Conservation (phyloP, 306 rosid genomes). For the Sophora flavescens region DNA sequence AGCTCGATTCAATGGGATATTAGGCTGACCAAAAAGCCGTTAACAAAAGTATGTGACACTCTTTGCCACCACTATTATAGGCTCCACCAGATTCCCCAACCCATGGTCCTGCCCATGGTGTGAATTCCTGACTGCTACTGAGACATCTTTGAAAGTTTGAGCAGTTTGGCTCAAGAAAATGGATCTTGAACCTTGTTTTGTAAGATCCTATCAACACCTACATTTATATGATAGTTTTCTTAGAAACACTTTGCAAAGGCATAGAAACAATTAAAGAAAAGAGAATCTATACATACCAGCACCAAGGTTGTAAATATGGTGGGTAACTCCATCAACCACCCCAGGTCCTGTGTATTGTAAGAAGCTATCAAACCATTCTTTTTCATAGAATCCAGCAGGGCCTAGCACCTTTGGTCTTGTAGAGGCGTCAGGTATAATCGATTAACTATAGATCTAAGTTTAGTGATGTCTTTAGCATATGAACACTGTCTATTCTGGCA, state of each 20-base stretch:
- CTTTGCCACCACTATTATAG: conserved; percentile 75
- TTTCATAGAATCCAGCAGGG: conserved; percentile 69
- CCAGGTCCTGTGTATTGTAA: conserved; percentile 55
- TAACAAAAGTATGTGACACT: conserved; percentile 67
- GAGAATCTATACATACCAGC: conserved; percentile 52
- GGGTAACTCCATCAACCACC: conserved; percentile 63
- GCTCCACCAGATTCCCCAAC: conserved; percentile 87
- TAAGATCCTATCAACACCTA: conserved; percentile 64
- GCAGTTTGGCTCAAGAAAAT: conserved; percentile 52
- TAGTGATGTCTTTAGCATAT: conserved; percentile 66
- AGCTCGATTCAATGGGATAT: neutral
- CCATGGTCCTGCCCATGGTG: conserved; percentile 67
- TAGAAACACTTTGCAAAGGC: conserved; percentile 2
- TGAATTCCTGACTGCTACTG: conserved; percentile 34
- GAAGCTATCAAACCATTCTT: conserved; percentile 66
- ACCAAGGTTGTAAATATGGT: conserved; percentile 82
- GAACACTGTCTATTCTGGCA: conserved; percentile 55
- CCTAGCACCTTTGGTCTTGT: conserved; percentile 68
- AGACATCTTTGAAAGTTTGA: conserved; percentile 53
- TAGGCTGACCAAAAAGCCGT: conserved; percentile 67
- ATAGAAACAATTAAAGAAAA: neutral
- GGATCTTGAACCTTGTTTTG: conserved; percentile 67
- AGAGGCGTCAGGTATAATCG: conserved; percentile 44
- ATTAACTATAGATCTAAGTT: conserved; percentile 49
- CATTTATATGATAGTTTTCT: neutral